phyloP scores from a whole-genome alignment of 805 yeast genomes.

The Wickerhamiella slavikovae region DNA sequence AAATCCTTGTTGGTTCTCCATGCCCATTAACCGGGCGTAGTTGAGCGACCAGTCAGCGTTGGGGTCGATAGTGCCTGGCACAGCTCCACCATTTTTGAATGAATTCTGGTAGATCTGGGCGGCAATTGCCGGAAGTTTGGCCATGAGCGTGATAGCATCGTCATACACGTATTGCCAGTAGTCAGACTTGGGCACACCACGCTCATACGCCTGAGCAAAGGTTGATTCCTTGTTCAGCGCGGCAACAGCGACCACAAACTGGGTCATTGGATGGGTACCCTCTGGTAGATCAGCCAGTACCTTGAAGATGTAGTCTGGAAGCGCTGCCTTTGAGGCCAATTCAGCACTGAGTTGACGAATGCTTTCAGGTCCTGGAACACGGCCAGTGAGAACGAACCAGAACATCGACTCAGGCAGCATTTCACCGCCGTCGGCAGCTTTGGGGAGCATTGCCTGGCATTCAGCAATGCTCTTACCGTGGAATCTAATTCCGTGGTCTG shows the following conservation, averaged over 20 bases:
- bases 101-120: conserved; percentile 53
- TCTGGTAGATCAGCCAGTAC: conserved; percentile 43
- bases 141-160: conserved; percentile 47
- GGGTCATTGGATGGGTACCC: conserved; percentile 69
- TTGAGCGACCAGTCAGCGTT: conserved; percentile 54
- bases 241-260: conserved; percentile 52
- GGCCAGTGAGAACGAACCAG: conserved; percentile 61
- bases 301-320: conserved; percentile 44
- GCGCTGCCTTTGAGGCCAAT: conserved; percentile 40
- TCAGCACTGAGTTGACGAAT: conserved; percentile 35
- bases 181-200: conserved; percentile 44
- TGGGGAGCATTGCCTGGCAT: conserved; percentile 45
- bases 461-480: conserved; percentile 60
- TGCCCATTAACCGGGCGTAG: conserved; percentile 45
- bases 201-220: conserved; percentile 53
- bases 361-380: conserved; percentile 42
- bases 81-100: conserved; percentile 29
- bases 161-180: conserved; percentile 63
- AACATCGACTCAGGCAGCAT: conserved; percentile 47
- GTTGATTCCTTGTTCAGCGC: conserved; percentile 51
- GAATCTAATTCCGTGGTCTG: conserved; percentile 57
- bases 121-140: conserved; percentile 54
- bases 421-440: conserved; percentile 31
- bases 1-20: conserved; percentile 27
- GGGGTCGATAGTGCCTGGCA: conserved; percentile 30